phyloP scores from a whole-genome alignment of 805 yeast genomes.

The Tetrapisispora namnaoensis region DNA sequence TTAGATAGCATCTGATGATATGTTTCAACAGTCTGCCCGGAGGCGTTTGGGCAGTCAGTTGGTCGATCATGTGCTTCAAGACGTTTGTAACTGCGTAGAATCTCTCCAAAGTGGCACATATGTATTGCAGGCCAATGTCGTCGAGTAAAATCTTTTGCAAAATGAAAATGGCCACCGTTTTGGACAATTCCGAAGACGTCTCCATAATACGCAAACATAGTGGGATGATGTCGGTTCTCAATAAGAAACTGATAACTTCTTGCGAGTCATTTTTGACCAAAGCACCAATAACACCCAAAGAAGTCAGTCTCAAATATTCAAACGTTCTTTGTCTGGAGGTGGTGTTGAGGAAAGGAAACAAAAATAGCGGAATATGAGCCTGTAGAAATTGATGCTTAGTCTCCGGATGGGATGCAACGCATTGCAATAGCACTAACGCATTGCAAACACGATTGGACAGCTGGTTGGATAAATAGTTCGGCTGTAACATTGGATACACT shows the following conservation, averaged over 20 bases:
- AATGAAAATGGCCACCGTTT: constrained; percentile 94
- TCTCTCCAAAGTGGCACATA: constrained; percentile 91
- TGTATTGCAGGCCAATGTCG: constrained; percentile 82
- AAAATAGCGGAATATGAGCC: constrained; percentile 85
- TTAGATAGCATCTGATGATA: constrained; percentile 85
- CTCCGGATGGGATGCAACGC: constrained; percentile 92
- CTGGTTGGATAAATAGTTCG: constrained; percentile 77
- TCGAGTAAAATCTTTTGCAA: constrained; percentile 88
- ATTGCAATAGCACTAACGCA: constrained; percentile 87
- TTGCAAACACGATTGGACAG: constrained; percentile 90
- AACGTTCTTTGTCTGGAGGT: constrained; percentile 86
- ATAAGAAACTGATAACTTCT: constrained; percentile 81
- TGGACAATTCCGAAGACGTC: constrained; percentile 82
- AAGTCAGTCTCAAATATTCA: constrained; percentile 85
- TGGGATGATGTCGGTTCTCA: constrained; percentile 96
- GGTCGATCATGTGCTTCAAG: constrained; percentile 77
- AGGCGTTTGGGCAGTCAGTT: constrained; percentile 54
- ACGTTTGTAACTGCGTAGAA: constrained; percentile 91
- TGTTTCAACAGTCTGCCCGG: constrained; percentile 84
- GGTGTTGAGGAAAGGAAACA: constrained; percentile 90
- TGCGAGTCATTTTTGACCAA: constrained; percentile 92
- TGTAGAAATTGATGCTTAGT: constrained; percentile 75
- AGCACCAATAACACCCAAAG: constrained; percentile 95
- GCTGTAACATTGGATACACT: constrained; percentile 82
- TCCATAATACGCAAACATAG: constrained; percentile 92